These are phyloP conservation scores for Phytophthora melonis DNA, from an alignment of 352 stramenopile species.

Conservation along the genomic window DNA sequence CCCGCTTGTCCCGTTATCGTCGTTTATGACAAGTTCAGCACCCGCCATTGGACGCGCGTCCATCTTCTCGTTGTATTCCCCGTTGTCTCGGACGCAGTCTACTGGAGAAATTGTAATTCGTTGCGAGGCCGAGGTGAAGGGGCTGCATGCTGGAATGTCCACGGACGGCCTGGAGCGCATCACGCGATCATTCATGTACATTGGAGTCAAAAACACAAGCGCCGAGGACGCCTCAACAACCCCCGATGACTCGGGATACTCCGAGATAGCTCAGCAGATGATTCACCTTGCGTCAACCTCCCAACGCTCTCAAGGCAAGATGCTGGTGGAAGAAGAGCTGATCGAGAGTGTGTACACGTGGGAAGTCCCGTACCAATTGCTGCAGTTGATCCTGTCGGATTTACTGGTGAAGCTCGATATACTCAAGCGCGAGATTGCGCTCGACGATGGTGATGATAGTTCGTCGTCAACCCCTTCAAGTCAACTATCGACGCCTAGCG, in stretches of 20 bases:
- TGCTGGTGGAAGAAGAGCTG: conserved; percentile 87
- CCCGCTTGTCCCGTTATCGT: conserved; percentile 56
- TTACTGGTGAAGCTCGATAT: conserved; percentile 75
- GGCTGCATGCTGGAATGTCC: conserved; percentile 44
- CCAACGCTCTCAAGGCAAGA: conserved; percentile 60
- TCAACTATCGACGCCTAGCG: conserved; percentile 58
- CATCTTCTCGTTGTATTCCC: conserved; percentile 72
- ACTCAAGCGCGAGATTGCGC: conserved; percentile 61
- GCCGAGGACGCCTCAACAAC: conserved; percentile 3
- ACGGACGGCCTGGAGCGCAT: conserved; percentile 66
- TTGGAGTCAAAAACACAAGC: conserved; percentile 45
- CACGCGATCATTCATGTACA: conserved; percentile 83
- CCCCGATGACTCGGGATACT: conserved; percentile 30
- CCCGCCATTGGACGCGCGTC: conserved; percentile 42
- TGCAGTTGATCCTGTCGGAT: conserved; percentile 82
- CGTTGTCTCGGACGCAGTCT: conserved; percentile 65
- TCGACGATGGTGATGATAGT: conserved; percentile 46
- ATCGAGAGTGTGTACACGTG: conserved; percentile 91
- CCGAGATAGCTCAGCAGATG: conserved; percentile 54
- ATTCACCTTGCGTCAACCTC: conserved; percentile 50
- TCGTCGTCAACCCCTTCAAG: conserved; percentile 59
- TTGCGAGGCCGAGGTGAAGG: conserved; percentile 74
- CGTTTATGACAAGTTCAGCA: conserved; percentile 49
- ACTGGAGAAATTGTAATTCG: conserved; percentile 82
- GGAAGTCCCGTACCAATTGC: conserved; percentile 86